Evolutionary conservation across 2,329 filamentous ascomycete species (phyloP).

Genomic region (Aspergillus caelatus): DNA sequence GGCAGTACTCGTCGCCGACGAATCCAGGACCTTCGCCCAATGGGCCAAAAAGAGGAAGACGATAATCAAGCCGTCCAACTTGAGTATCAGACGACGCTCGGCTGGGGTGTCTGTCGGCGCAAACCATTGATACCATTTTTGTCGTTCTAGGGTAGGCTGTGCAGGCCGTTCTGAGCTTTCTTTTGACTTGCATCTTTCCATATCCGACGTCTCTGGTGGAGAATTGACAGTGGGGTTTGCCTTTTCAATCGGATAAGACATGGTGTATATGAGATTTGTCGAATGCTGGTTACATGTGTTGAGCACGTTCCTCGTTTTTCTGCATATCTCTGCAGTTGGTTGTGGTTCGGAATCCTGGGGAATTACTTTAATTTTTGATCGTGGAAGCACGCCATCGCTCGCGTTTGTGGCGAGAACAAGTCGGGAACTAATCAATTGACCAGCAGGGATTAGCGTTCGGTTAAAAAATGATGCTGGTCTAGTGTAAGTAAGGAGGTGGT

Average conservation of each 20-base stretch:
- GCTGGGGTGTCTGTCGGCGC: constrained; percentile 5
- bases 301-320: not conserved
- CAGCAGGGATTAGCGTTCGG: not conserved
- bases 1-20: constrained; percentile 24
- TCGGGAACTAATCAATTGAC: not conserved
- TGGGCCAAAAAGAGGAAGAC: constrained; percentile 8
- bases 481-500: not conserved
- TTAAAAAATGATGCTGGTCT: not conserved
- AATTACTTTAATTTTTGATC: not conserved
- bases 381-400: constrained; percentile 1
- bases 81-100: constrained; percentile 2
- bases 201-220: not conserved
- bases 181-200: not conserved
- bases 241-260: not conserved
- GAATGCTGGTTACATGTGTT: not conserved
- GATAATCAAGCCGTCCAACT: constrained; percentile 6
- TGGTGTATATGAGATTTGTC: not conserved
- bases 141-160: not conserved
- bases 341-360: not conserved
- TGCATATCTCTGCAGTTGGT: not conserved
- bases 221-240: not conserved
- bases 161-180: not conserved
- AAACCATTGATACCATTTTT: constrained; percentile 10
- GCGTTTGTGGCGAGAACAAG: not conserved
- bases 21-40: constrained; percentile 9